Evolutionary conservation across 805 yeast genomes (phyloP), one percentile per base, ranked within the genome.

Genomic region (Tetrapisispora nanseiensis): DNA sequence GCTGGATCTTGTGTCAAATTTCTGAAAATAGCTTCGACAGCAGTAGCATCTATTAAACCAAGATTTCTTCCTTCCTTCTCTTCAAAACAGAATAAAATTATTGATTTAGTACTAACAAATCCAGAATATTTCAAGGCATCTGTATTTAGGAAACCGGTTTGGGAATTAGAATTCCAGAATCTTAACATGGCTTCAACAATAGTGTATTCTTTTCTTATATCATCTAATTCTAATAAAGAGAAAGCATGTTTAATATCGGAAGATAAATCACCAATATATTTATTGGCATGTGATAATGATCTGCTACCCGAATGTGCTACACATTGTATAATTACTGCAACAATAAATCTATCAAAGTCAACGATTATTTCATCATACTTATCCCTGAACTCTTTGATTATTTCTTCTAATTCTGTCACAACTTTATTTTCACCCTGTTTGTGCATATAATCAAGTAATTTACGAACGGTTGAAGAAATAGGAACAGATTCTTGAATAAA

Each of bases 281-380:
- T 75, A 46, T 74, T 75, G 30, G 81, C 79, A 53, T 82, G 87
- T 0, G 90, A 85, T 33, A 89, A 72, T 0, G 97, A 89, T 57
- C 97, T 74, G 37, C 86, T 81, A 12, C 97, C 97, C 44, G 86
- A 80, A 51, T 80, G 80, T 36, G 90, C 82, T 40, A 86, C 71
- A 0, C 82, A 70, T 54, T 85, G 90, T 52, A 81, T 71, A 12
- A 86, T 62, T 13, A 84, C 63, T 23, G 81, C 75, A 15, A 83
- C 67, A 29, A 80, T 59, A 42, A 81, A 69, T 51, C 64, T 62
- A 21, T 67, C 66, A 33, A 67, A 51, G 33, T 67, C 60, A 1
- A 58, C 58, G 19, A 67, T 70, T 52, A 39, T 57, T 44, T 34
- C 48, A 10, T 52, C 56, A 37, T 43, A 40, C 46, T 54, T 54